phyloP scores from a whole-genome alignment of 2,329 filamentous ascomycete genomes.

The Penicillium digitatum region DNA sequence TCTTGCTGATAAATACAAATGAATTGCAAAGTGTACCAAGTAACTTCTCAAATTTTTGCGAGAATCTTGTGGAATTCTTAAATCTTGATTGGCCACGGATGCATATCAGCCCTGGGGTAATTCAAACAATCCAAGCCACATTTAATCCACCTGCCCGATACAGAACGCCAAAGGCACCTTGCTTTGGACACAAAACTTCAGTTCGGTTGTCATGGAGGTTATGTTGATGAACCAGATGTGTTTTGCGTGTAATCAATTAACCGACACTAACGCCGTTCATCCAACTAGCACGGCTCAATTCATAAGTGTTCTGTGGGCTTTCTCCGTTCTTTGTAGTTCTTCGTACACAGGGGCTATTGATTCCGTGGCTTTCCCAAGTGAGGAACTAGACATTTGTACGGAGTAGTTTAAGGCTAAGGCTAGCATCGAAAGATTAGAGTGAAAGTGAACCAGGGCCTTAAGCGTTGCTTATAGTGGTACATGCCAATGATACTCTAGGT shows the following conservation, averaged over 20 bases:
- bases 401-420: not conserved
- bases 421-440: not conserved
- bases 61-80: not conserved
- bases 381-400: not conserved
- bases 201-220: not conserved
- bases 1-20: not conserved
- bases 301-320: not conserved
- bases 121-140: not conserved
- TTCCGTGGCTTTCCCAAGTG: not conserved
- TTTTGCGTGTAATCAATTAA: not conserved
- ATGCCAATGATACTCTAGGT: no score
- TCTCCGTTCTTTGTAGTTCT: not conserved
- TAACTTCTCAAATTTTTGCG: no score
- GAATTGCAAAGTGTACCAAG: no score
- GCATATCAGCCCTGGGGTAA: not conserved
- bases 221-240: not conserved
- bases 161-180: not conserved
- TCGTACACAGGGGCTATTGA: not conserved
- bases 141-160: conserved; percentile 6
- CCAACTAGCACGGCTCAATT: not conserved
- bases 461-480: no score
- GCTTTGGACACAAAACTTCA: not conserved
- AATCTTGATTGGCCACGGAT: not conserved
- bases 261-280: not conserved
- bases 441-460: not conserved